Evolutionary conservation across 2,329 filamentous ascomycete genomes (phyloP).

Genomic region (Aschersonia sp.): DNA sequence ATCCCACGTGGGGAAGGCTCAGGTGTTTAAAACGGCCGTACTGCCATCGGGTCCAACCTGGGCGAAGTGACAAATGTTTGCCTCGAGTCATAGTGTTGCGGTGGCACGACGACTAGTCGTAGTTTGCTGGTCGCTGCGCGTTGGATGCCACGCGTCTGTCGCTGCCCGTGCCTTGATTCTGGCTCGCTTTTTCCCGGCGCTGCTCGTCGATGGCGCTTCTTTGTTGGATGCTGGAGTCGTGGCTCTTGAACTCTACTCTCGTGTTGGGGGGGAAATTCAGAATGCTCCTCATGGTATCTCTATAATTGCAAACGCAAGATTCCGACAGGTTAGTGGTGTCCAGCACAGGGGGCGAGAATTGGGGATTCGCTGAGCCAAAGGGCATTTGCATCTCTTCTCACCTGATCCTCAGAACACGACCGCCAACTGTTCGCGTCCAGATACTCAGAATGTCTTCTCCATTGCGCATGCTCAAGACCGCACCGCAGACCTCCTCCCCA

Average conservation of each 20-base stretch:
- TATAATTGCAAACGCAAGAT: constrained; percentile 17
- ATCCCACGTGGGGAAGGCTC: no score
- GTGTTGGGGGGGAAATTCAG: constrained; percentile 79
- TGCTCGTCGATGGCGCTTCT: constrained; percentile 81
- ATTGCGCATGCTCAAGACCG: constrained; percentile 84
- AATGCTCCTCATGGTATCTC: constrained; percentile 86
- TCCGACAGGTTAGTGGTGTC: no score
- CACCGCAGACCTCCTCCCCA: constrained; percentile 85
- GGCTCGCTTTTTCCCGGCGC: constrained; percentile 63
- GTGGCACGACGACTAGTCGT: constrained; percentile 3
- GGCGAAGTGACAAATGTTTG: no score
- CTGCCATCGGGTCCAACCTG: no score
- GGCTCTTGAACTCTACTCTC: constrained; percentile 86
- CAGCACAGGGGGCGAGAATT: no score
- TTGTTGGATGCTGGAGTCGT: constrained; percentile 91
- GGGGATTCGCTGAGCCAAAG: no score
- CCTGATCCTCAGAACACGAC: constrained; percentile 91
- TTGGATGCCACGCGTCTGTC: constrained; percentile 21
- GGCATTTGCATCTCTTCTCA: constrained; percentile 25
- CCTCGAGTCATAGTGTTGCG: no score
- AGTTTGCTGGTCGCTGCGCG: constrained; percentile 17
- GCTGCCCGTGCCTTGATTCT: constrained; percentile 21
- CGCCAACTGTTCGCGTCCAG: constrained; percentile 89
- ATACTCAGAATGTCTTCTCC: constrained; percentile 96
- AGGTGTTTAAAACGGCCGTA: no score